phyloP scores from a whole-genome alignment of 768 basidiomycete species.

The Naganishia antarctica region DNA sequence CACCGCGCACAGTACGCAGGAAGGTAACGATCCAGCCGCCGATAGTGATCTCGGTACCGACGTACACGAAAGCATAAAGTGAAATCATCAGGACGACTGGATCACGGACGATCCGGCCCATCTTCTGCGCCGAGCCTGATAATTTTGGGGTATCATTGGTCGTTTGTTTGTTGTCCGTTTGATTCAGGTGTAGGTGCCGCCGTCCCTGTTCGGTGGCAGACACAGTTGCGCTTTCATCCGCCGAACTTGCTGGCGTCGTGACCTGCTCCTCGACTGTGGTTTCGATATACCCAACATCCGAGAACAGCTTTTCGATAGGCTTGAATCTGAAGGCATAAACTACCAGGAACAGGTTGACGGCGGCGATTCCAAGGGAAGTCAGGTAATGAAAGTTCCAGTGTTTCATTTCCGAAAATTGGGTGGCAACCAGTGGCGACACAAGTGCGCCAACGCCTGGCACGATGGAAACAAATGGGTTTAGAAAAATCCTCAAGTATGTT shows the following conservation, averaged over 20 bases:
- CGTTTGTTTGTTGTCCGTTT: too few species aligned
- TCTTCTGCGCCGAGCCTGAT: conserved; percentile 29
- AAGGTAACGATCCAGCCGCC: conserved; percentile 32
- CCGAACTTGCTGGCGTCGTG: not conserved
- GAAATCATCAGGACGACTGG: conserved; percentile 44
- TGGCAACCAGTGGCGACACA: conserved; percentile 67
- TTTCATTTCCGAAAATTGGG: conserved; percentile 65
- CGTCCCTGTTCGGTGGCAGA: not conserved
- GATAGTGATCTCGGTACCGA: conserved; percentile 26
- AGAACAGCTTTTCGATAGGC: conserved; percentile 61
- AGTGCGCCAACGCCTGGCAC: conserved; percentile 54
- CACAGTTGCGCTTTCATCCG: not conserved
- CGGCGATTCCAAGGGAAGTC: conserved; percentile 62
- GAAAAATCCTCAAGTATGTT: not conserved
- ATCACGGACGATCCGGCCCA: conserved; percentile 40
- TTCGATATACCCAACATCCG: conserved; percentile 5
- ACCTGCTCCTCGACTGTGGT: conserved; percentile 12
- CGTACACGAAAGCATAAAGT: conserved; percentile 42
- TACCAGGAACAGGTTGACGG: conserved; percentile 58
- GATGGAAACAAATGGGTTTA: conserved; percentile 11
- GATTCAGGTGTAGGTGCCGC: not conserved
- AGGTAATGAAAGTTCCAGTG: conserved; percentile 78
- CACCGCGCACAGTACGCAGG: conserved; percentile 38
- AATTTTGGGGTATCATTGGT: not conserved
- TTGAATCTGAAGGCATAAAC: conserved; percentile 63